phyloP scores from a whole-genome alignment of 2,329 filamentous ascomycete species.

The Xylariaceae sp. region DNA sequence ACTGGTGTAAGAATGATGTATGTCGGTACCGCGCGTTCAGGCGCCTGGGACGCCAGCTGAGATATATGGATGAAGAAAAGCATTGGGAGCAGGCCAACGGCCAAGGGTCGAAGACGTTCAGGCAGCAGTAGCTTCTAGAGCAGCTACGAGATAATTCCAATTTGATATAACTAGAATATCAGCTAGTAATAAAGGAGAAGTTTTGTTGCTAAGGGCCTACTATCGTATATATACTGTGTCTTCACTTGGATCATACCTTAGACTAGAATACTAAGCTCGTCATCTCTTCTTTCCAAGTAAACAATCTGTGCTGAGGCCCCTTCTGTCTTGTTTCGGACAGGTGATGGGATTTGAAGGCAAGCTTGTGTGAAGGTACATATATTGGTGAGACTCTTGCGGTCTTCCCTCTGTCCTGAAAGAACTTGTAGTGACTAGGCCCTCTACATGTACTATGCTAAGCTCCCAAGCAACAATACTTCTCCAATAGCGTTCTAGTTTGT shows the following conservation, averaged over 20 bases:
- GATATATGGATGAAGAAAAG: slow-evolving; percentile 15
- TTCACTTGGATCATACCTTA: too few relatives aligned
- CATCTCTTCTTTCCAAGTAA: too few relatives aligned
- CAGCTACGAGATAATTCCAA: not conserved
- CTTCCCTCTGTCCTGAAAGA: too few relatives aligned
- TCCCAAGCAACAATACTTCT: slow-evolving; percentile 7
- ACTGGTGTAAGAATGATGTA: slow-evolving; percentile 11
- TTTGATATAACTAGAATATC: not conserved
- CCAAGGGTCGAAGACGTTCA: not conserved
- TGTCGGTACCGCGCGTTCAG: slow-evolving; percentile 15
- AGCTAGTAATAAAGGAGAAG: not conserved
- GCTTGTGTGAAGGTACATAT: too few relatives aligned
- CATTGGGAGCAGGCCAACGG: slow-evolving; percentile 1
- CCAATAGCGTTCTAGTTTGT: slow-evolving; percentile 2
- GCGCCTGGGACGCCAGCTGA: slow-evolving; percentile 11
- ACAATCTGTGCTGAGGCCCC: too few relatives aligned
- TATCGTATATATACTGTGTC: too few relatives aligned
- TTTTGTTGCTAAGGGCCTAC: too few relatives aligned
- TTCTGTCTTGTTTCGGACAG: too few relatives aligned
- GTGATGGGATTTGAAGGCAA: too few relatives aligned
- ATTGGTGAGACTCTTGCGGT: too few relatives aligned
- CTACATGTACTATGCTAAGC: slow-evolving; percentile 4
- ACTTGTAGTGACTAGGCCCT: not conserved
- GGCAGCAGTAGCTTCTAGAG: not conserved
- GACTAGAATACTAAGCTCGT: too few relatives aligned